phyloP scores from a whole-genome alignment of 176 grass and related monocot genomes.

The Lolium rigidum region DNA sequence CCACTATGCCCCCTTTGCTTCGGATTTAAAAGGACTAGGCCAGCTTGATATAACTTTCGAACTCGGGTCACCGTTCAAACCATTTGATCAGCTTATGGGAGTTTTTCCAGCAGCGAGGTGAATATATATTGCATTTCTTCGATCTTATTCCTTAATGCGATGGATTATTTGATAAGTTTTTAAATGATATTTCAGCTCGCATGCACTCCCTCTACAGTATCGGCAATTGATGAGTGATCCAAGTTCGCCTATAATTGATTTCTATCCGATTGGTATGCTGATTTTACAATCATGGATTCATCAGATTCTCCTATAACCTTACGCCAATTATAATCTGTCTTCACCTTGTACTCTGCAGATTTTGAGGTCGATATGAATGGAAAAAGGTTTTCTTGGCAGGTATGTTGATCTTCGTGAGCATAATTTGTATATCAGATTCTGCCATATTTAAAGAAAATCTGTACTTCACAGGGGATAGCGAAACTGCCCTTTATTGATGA shows the following conservation, averaged over 20 bases:
- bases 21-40: conserved; percentile 79
- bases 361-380: conserved; percentile 99
- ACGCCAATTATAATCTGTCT: conserved; percentile 17
- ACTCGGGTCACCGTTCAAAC: conserved; percentile 91
- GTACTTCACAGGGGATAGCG: conserved; percentile 75
- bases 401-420: conserved; percentile 37
- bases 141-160: conserved; percentile 23
- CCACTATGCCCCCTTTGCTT: conserved; percentile 99
- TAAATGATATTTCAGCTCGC: conserved; percentile 66
- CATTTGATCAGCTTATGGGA: conserved; percentile 98
- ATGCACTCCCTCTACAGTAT: conserved; percentile 90
- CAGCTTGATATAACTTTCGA: conserved; percentile 74
- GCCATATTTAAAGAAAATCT: conserved; percentile 39
- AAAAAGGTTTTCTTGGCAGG: conserved; percentile 98
- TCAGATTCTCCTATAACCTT: conserved; percentile 20
- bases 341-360: conserved; percentile 57
- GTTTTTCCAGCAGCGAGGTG: conserved; percentile 99
- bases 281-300: conserved; percentile 4
- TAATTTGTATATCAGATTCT: conserved; percentile 37
- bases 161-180: conserved; percentile 30
- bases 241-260: conserved; percentile 90
- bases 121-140: conserved; percentile 16
- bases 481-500: conserved; percentile 98
- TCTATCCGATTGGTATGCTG: conserved; percentile 88
- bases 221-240: conserved; percentile 76